Conservation (phyloP, 129 eudicot species). For the Deinandra increscens region DNA sequence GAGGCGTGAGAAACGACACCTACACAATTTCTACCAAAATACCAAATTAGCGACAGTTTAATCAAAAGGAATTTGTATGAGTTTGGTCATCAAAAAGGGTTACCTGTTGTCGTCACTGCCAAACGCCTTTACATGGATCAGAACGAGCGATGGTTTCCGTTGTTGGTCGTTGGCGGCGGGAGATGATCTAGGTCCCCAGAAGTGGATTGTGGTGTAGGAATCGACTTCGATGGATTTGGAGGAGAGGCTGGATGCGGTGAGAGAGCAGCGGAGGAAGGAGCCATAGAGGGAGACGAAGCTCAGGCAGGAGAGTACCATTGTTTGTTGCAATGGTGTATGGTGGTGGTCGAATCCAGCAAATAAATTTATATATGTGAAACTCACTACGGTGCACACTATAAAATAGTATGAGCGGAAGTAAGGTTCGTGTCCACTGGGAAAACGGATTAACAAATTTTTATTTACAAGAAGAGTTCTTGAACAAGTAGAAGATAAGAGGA, state of each 20-base stretch:
- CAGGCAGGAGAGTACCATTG: constrained; percentile 47
- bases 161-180: not conserved
- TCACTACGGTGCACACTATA: too few relatives aligned
- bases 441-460: too few relatives aligned
- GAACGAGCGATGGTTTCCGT: constrained; percentile 42
- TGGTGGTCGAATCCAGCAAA: too few relatives aligned
- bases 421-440: too few relatives aligned
- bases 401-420: too few relatives aligned
- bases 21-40: not conserved
- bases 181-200: constrained; percentile 52
- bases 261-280: constrained; percentile 49
- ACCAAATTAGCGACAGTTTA: not conserved
- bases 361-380: too few relatives aligned
- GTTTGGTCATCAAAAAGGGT: too few relatives aligned
- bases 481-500: too few relatives aligned
- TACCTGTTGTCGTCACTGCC: constrained; percentile 78
- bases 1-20: constrained; percentile 36
- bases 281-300: constrained; percentile 58
- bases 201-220: constrained; percentile 55
- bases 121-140: constrained; percentile 60
- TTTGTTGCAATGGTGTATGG: constrained; percentile 5
- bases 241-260: constrained; percentile 51
- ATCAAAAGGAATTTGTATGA: too few relatives aligned
- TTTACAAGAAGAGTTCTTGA: too few relatives aligned
- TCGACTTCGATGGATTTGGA: constrained; percentile 47